Evolutionary conservation across 306 rosid genomes (phyloP), one percentile per base, ranked within the genome.

Genomic region (Herpetospermum pedunculosum): DNA sequence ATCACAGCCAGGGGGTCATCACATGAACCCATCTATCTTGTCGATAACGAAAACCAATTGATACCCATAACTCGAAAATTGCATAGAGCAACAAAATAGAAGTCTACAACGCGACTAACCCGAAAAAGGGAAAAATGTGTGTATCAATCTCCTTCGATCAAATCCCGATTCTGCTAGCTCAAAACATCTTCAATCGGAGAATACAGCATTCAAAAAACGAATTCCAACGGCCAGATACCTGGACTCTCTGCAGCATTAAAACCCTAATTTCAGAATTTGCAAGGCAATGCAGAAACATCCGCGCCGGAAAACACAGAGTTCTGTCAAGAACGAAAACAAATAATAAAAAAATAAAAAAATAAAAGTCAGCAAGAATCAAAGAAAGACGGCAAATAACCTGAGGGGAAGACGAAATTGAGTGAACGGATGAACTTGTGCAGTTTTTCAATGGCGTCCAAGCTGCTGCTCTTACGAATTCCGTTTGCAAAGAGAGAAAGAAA

Each of bases 21-120:
- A 80, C 78, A 89, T 37, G 88, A 85, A 38, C 91, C 93, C 97
- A 92, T 89, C 85, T 54, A 84, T 35, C 14, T 65, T 34, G 28
- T 53, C 37, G 26, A 73, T 12, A 19, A 38, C 65, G 37, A 52
- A 21, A 32, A 53, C 46, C 76, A 73, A 73, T 32, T 0, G 40
- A 73, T 53, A 53, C 67, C 32, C 76, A 53, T 73, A 4, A 52
- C 76, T 53, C 76, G 4, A 73, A 73, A 73, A 14, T 38, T 53
- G 74, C 58, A 29, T 44, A 29, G 5, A 8, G 40, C 23, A 28
- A 44, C 15, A 47, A 70, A 15, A 40, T 4, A 70, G 57, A 44
- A 70, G 40, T 23, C 55, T 44, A 41, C 23, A 48, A 52, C 29
- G 19, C 4, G 15, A 72, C 43, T 35, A 52, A 34, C 76, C 76